phyloP scores from a whole-genome alignment of 805 yeast species.

The Metschnikowia similis region DNA sequence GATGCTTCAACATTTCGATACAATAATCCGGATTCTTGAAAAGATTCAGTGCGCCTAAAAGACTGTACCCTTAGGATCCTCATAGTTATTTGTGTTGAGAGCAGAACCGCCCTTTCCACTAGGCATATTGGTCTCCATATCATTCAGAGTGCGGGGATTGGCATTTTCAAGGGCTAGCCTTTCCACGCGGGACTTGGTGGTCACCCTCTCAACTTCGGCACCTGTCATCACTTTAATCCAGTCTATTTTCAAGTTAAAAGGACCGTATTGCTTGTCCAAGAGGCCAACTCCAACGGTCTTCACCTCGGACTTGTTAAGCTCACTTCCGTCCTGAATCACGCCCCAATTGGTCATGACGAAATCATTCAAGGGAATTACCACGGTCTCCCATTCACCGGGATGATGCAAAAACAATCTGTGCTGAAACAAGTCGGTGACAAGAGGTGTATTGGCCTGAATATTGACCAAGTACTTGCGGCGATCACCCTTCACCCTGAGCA shows the following conservation, averaged over 20 bases:
- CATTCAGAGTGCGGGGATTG: constrained; percentile 6
- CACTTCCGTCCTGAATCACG: constrained; percentile 45
- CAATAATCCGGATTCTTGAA: neutral
- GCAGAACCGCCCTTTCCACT: constrained; percentile 27
- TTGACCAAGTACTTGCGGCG: constrained; percentile 72
- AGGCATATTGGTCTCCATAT: constrained; percentile 19
- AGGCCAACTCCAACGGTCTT: constrained; percentile 76
- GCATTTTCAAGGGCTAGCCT: constrained; percentile 15
- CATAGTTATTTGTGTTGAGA: constrained; percentile 20
- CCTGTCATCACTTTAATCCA: constrained; percentile 69
- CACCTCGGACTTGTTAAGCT: constrained; percentile 58
- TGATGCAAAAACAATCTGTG: constrained; percentile 68
- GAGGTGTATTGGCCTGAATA: constrained; percentile 75
- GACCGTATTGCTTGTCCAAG: constrained; percentile 74
- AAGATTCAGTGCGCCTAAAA: constrained; percentile 16
- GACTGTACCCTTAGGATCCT: constrained; percentile 34
- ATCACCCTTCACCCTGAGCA: constrained; percentile 69
- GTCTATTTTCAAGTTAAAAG: constrained; percentile 64
- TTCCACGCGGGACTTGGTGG: constrained; percentile 32
- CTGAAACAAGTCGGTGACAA: constrained; percentile 75
- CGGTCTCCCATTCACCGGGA: constrained; percentile 82
- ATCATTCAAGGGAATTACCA: constrained; percentile 69
- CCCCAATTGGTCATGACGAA: constrained; percentile 85
- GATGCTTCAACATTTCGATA: neutral
- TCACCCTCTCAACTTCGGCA: constrained; percentile 41